phyloP scores from a whole-genome alignment of 2,329 filamentous ascomycete genomes.

The Epichloe hybrida region DNA sequence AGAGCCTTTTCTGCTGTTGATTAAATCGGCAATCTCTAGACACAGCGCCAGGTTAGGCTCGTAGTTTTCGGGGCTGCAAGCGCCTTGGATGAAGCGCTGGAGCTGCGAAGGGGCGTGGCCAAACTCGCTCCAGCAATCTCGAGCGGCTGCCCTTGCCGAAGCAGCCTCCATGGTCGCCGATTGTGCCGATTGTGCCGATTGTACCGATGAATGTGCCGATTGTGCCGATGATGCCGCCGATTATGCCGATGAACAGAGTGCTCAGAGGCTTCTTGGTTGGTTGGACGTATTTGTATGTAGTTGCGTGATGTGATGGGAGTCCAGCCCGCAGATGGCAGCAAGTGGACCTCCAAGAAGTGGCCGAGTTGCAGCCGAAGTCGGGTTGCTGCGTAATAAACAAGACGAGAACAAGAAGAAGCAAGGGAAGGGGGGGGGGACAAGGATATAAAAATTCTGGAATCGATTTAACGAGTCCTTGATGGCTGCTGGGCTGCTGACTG shows the following conservation, averaged over 20 bases:
- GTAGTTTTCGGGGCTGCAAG: constrained; percentile 93
- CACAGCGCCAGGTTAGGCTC: constrained; percentile 94
- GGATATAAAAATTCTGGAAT: neutral
- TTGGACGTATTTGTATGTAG: neutral
- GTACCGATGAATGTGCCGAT: no score
- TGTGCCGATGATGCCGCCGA: neutral
- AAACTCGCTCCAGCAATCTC: constrained; percentile 83
- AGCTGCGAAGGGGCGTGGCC: constrained; percentile 69
- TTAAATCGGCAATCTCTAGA: constrained; percentile 89
- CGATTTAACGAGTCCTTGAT: constrained; percentile 4
- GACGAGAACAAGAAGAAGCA: no score
- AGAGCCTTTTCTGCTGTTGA: constrained; percentile 95
- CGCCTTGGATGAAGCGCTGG: constrained; percentile 89
- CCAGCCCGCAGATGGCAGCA: neutral
- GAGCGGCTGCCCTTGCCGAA: constrained; percentile 85
- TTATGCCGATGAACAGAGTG: neutral
- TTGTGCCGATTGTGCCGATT: constrained; percentile 10
- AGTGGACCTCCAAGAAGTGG: neutral
- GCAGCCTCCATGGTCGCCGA: constrained; percentile 67
- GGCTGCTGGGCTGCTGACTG: neutral
- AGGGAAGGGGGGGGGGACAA: no score
- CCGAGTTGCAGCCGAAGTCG: neutral
- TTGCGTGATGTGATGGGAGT: neutral
- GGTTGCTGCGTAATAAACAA: neutral
- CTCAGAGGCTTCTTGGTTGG: neutral